These are phyloP conservation scores for Zoysia matrella DNA, from an alignment of 202 grass and related monocot species.

Conservation along the genomic window DNA sequence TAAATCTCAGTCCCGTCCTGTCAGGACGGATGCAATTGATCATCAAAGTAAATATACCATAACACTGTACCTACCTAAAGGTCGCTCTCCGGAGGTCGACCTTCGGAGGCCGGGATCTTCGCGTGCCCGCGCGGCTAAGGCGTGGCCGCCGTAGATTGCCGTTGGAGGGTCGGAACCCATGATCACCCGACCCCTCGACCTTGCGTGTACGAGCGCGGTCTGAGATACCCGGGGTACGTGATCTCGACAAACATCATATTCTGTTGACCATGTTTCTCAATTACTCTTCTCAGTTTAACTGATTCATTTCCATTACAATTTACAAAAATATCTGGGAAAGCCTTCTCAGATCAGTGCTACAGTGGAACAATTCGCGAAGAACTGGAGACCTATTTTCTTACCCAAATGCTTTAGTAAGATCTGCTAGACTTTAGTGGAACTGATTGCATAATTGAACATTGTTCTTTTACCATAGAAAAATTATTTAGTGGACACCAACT, in stretches of 20 bases:
- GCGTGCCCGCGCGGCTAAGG: too few species aligned
- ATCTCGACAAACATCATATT: constrained; percentile 34
- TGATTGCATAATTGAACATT: constrained; percentile 31
- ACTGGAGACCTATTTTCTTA: neutral
- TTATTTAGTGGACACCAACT: constrained; percentile 36
- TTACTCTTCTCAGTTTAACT: neutral
- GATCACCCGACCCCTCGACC: too few species aligned
- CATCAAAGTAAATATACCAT: too few species aligned
- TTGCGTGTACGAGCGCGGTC: too few species aligned
- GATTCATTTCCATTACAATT: neutral
- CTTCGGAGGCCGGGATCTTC: too few species aligned
- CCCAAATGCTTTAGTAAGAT: constrained; percentile 39
- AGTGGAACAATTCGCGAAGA: constrained; percentile 9
- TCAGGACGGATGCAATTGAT: too few species aligned
- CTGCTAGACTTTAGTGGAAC: constrained; percentile 37
- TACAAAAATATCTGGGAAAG: neutral
- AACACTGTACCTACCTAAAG: too few species aligned
- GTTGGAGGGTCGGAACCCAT: too few species aligned
- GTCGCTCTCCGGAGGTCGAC: too few species aligned
- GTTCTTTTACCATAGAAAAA: constrained; percentile 7
- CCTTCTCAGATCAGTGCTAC: neutral
- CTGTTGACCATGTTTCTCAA: neutral
- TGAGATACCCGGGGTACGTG: too few species aligned
- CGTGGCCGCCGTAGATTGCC: too few species aligned
- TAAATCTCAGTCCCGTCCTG: too few species aligned